These are phyloP conservation scores for Psophocarpus tetragonolobus DNA, from an alignment of 306 rosid species.

Conservation along the genomic window DNA sequence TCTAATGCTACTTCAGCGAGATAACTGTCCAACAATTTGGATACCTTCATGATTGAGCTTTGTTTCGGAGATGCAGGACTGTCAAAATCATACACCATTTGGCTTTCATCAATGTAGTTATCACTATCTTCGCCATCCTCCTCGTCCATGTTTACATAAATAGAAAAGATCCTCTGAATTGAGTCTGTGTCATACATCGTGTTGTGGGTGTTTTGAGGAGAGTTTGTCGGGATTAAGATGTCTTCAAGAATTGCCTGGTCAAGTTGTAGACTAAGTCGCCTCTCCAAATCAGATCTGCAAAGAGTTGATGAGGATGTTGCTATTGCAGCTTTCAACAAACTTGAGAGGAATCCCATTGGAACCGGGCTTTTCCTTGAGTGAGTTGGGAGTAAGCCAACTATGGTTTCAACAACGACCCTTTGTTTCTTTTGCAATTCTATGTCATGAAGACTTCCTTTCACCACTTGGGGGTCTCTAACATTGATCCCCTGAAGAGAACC, in stretches of 20 bases:
- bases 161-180: constrained; percentile 76
- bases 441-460: constrained; percentile 64
- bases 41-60: constrained; percentile 88
- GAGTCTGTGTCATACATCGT: constrained; percentile 83
- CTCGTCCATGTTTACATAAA: constrained; percentile 82
- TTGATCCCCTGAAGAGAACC: constrained; percentile 80
- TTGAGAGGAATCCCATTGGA: constrained; percentile 98
- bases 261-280: constrained; percentile 86
- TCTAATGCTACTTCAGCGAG: constrained; percentile 92
- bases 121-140: constrained; percentile 70
- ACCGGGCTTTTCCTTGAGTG: constrained; percentile 90
- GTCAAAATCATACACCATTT: constrained; percentile 85
- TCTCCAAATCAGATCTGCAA: constrained; percentile 82
- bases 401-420: constrained; percentile 81
- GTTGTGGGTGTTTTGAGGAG: constrained; percentile 58
- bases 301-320: constrained; percentile 70
- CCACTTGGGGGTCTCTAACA: constrained; percentile 57
- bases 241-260: constrained; percentile 99
- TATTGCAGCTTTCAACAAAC: constrained; percentile 85
- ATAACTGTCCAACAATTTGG: constrained; percentile 80
- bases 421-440: constrained; percentile 82
- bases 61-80: constrained; percentile 96
- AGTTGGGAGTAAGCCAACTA: constrained; percentile 74
- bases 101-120: constrained; percentile 68
- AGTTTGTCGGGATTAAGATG: constrained; percentile 74